Percentiles rank a stretch among this genome's conserved stretches.
These are phyloP conservation scores for Tuber indicum DNA, from an alignment of 495 filamentous ascomycete species.

Conservation along the genomic window DNA sequence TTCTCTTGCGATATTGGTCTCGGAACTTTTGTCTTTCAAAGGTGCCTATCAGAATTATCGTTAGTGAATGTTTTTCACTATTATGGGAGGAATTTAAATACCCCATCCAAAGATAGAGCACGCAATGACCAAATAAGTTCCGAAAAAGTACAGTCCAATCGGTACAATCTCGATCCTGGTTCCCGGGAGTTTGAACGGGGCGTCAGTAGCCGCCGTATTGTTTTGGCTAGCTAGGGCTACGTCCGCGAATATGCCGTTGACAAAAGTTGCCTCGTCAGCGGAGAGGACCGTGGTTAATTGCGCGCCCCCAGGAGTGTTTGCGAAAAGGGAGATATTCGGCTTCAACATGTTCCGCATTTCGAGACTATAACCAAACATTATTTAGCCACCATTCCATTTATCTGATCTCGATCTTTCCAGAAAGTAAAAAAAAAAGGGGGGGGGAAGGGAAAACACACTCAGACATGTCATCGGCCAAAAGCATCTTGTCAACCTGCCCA, in stretches of 20 bases:
- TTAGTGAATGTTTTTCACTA: slow-evolving; percentile 7
- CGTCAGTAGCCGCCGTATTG: slow-evolving; percentile 35
- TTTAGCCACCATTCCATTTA: slow-evolving; percentile 20
- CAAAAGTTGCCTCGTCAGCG: slow-evolving; percentile 60
- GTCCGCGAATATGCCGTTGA: slow-evolving; percentile 60
- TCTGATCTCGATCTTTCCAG: slow-evolving; percentile 26
- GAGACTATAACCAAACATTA: slow-evolving; percentile 44
- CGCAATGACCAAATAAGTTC: slow-evolving; percentile 55
- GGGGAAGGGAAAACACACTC: slow-evolving; percentile 32
- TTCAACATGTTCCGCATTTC: slow-evolving; percentile 56
- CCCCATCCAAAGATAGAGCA: slow-evolving; percentile 55
- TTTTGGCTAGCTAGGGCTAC: slow-evolving; percentile 46
- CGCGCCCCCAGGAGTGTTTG: slow-evolving; percentile 45
- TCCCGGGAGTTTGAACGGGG: slow-evolving; percentile 59
- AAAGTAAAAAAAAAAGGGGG: background rate
- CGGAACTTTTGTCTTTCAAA: slow-evolving; percentile 58
- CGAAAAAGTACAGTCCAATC: slow-evolving; percentile 59
- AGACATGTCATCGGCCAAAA: slow-evolving; percentile 27
- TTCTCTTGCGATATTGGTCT: slow-evolving; percentile 54
- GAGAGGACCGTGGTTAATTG: slow-evolving; percentile 56
- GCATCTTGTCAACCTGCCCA: slow-evolving; percentile 39
- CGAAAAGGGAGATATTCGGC: slow-evolving; percentile 57
- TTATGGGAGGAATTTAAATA: slow-evolving; percentile 39
- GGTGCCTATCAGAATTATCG: slow-evolving; percentile 22
- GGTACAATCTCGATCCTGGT: slow-evolving; percentile 62